Evolutionary conservation across 2,329 filamentous ascomycete species (phyloP).

Genomic region (Cladosporium cucumerinum): DNA sequence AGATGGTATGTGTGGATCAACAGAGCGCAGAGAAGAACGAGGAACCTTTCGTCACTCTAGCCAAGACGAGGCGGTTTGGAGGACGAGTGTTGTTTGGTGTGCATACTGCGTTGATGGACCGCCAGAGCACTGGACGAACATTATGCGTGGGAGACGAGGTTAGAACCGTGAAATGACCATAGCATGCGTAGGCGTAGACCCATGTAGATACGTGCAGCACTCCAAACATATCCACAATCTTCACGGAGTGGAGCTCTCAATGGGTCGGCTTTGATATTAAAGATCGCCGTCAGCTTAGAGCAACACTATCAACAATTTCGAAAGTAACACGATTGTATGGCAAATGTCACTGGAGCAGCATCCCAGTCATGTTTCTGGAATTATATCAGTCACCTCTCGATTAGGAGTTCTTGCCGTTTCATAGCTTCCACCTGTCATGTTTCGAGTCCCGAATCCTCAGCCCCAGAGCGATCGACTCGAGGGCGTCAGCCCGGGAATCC

Average conservation of each 20-base stretch:
- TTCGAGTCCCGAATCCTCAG: not conserved
- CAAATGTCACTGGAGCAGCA: not conserved
- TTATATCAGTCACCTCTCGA: not conserved
- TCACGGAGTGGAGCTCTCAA: not conserved
- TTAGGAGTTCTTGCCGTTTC: not conserved
- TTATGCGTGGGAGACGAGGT: conserved; percentile 24
- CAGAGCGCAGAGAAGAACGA: conserved; percentile 70
- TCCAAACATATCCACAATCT: not conserved
- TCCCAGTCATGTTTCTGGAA: not conserved
- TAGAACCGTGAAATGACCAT: conserved; percentile 8
- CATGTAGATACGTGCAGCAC: not conserved
- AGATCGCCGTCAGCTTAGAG: not conserved
- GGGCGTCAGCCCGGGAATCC: not conserved
- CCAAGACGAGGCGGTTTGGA: conserved; percentile 78
- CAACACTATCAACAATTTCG: not conserved
- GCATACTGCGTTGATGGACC: conserved; percentile 50
- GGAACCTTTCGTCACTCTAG: conserved; percentile 84
- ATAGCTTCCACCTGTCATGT: not conserved
- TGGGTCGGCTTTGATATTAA: not conserved
- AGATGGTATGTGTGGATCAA: conserved; percentile 96
- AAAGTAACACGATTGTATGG: not conserved
- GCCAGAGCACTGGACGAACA: conserved; percentile 1
- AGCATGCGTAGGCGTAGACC: not conserved
- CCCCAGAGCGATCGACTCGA: not conserved
- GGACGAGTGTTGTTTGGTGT: conserved; percentile 88